These are phyloP conservation scores for Colletotrichum sp. DNA, from an alignment of 2,329 filamentous ascomycete genomes.

Conservation along the genomic window DNA sequence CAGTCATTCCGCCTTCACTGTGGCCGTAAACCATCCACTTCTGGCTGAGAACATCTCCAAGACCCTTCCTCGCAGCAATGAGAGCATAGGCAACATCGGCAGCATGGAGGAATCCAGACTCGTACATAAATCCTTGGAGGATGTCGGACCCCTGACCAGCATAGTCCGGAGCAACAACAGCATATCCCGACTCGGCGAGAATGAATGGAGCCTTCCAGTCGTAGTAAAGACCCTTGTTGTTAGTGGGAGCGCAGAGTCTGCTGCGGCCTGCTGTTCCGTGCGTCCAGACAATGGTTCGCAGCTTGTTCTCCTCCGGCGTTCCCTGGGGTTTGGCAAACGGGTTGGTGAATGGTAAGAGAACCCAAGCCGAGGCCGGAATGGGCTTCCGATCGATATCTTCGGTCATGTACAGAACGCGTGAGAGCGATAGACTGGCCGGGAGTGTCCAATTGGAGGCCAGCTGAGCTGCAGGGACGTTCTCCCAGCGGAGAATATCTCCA, in stretches of 20 bases:
- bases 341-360: background rate
- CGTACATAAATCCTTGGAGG: constrained; percentile 25
- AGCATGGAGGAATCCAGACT: constrained; percentile 24
- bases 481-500: constrained; percentile 6
- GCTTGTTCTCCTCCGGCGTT: background rate
- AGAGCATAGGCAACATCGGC: constrained; percentile 23
- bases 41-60: constrained; percentile 19
- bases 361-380: background rate
- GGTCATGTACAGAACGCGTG: constrained; percentile 17
- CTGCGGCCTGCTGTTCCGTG: constrained; percentile 28
- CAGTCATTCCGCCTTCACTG: constrained; percentile 29
- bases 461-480: constrained; percentile 6
- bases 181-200: constrained; percentile 17
- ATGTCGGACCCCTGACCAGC: constrained; percentile 19
- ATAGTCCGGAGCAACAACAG: constrained; percentile 20
- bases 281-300: constrained; percentile 25
- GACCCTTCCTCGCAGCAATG: constrained; percentile 21
- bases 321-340: background rate
- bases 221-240: constrained; percentile 27
- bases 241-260: constrained; percentile 26
- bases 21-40: constrained; percentile 28
- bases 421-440: constrained; percentile 3
- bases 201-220: constrained; percentile 25
- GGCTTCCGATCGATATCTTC: constrained; percentile 21
- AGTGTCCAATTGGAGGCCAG: constrained; percentile 19